Percentiles rank a stretch among this genome's conserved stretches.
These are phyloP conservation scores for Lasiosphaeris hirsuta DNA, from an alignment of 495 filamentous ascomycete genomes.

Conservation along the genomic window DNA sequence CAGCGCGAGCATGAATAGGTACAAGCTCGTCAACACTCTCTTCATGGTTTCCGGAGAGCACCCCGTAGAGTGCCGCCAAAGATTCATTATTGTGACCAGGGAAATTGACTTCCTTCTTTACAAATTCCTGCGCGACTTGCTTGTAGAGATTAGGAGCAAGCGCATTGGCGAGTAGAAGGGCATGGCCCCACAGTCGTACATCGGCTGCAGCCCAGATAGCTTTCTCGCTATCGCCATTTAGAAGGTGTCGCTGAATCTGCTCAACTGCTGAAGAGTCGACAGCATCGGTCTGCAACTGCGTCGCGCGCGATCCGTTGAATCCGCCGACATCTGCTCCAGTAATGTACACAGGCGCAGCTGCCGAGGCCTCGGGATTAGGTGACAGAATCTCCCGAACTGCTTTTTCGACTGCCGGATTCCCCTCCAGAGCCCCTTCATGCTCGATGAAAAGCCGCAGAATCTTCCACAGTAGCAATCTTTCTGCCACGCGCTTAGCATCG, in stretches of 20 bases:
- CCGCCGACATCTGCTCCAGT: constrained; percentile 29
- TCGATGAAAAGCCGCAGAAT: constrained; percentile 76
- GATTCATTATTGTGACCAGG: constrained; percentile 73
- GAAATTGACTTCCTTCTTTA: constrained; percentile 84
- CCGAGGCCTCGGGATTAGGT: constrained; percentile 43
- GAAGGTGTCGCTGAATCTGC: constrained; percentile 64
- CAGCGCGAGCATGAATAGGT: constrained; percentile 87
- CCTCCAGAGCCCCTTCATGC: constrained; percentile 77
- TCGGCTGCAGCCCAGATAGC: constrained; percentile 96
- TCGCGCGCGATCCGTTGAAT: constrained; percentile 18
- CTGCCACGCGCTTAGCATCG: constrained; percentile 66
- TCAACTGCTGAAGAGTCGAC: constrained; percentile 65
- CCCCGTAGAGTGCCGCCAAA: constrained; percentile 84
- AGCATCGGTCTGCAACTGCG: constrained; percentile 51
- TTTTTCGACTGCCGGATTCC: constrained; percentile 66
- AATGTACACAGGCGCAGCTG: constrained; percentile 29
- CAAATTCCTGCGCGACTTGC: constrained; percentile 90
- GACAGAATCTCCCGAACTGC: constrained; percentile 71
- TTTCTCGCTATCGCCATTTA: constrained; percentile 81
- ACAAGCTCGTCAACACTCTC: constrained; percentile 96
- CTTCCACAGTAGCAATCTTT: constrained; percentile 87
- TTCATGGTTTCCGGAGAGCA: constrained; percentile 89
- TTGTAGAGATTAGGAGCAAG: constrained; percentile 69
- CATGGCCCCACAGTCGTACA: constrained; percentile 91
- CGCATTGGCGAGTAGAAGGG: constrained; percentile 85